Conservation (phyloP, 345 rosid species). For the Pistacia integerrima region DNA sequence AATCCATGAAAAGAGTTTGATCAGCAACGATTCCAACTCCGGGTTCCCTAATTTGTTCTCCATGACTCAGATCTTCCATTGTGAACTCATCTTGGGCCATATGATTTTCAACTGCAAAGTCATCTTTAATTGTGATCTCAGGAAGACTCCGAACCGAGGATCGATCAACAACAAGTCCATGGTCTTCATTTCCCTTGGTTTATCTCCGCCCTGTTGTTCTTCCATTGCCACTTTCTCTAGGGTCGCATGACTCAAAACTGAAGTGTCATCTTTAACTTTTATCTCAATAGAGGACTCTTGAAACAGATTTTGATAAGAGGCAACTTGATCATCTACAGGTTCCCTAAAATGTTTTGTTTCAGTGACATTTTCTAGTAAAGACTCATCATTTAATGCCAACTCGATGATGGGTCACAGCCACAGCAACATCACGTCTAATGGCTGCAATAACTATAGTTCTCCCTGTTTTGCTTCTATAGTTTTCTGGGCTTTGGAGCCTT, state of each 20-base stretch:
- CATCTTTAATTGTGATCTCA: conserved; percentile 25
- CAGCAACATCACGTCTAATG: too few species aligned
- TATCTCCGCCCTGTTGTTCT: conserved; percentile 23
- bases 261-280: conserved; percentile 26
- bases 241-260: conserved; percentile 25
- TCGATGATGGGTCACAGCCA: too few species aligned
- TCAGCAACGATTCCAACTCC: conserved; percentile 24
- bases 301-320: conserved; percentile 24
- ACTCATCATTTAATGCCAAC: conserved; percentile 8
- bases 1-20: conserved; percentile 21
- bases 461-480: too few species aligned
- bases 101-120: conserved; percentile 23
- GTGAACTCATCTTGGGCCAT: conserved; percentile 27
- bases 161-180: conserved; percentile 20
- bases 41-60: conserved; percentile 23
- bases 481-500: too few species aligned
- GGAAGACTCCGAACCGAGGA: conserved; percentile 16
- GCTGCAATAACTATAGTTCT: too few species aligned
- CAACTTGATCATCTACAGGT: conserved; percentile 21
- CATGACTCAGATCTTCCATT: conserved; percentile 30
- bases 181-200: conserved; percentile 17
- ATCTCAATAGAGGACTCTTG: conserved; percentile 20
- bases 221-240: conserved; percentile 26
- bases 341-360: conserved; percentile 33
- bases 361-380: conserved; percentile 25